Conservation (phyloP, 2,329 filamentous ascomycete genomes). For the Emergomyces pasteurianus region DNA sequence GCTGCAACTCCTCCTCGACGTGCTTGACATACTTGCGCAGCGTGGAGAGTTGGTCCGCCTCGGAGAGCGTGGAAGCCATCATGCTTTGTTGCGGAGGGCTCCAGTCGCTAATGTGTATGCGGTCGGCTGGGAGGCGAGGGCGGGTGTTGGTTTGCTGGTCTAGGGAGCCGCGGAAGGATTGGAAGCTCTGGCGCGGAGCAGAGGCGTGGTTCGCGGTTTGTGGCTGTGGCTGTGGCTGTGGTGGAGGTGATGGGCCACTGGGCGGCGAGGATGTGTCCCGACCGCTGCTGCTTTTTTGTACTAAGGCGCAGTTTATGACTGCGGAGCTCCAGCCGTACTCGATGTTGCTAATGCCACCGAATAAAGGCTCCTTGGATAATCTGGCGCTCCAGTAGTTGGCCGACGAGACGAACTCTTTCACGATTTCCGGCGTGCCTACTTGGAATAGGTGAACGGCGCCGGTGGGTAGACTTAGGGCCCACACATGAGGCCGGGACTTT, state of each 20-base stretch:
- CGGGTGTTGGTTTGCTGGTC: slow-evolving; percentile 49
- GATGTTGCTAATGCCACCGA: slow-evolving; percentile 89
- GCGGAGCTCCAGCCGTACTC: slow-evolving; percentile 93
- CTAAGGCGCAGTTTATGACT: slow-evolving; percentile 64
- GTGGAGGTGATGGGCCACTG: neutral
- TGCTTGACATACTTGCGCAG: slow-evolving; percentile 69
- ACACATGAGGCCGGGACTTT: slow-evolving; percentile 79
- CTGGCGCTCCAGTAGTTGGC: slow-evolving; percentile 97
- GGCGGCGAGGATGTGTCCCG: neutral
- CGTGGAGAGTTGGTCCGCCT: slow-evolving; percentile 67
- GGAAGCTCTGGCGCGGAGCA: slow-evolving; percentile 39
- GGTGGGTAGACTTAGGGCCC: slow-evolving; percentile 81
- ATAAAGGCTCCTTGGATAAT: slow-evolving; percentile 81
- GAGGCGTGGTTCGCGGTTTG: slow-evolving; percentile 21
- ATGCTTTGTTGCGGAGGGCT: slow-evolving; percentile 78
- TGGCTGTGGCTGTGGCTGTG: slow-evolving; percentile 7
- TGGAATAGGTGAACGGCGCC: slow-evolving; percentile 98
- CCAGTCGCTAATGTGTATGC: slow-evolving; percentile 77
- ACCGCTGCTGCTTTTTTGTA: slow-evolving; percentile 30
- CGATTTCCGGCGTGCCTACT: slow-evolving; percentile 87
- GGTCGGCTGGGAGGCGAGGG: slow-evolving; percentile 69
- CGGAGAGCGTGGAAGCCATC: slow-evolving; percentile 65
- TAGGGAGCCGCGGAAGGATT: slow-evolving; percentile 53
- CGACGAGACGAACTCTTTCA: slow-evolving; percentile 84
- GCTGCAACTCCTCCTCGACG: slow-evolving; percentile 73